Base-by-base conservation (phyloP, 2,329 filamentous ascomycete species). In the Leptographium lundbergii region DNA sequence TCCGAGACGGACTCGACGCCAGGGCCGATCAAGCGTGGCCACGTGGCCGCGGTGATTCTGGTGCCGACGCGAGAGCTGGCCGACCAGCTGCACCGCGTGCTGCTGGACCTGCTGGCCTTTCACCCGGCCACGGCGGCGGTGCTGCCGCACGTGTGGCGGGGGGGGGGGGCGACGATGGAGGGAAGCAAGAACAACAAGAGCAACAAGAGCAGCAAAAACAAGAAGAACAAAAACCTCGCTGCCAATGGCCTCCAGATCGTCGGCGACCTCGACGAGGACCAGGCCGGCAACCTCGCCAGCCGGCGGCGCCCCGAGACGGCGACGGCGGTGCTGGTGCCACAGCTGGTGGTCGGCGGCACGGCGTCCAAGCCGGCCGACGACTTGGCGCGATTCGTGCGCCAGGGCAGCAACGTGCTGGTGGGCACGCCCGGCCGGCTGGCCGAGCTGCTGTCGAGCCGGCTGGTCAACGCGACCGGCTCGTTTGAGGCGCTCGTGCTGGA, bases 401-500 rank as follows among this genome's bases (percentile, higher is more conserved):
- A 86, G 60, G 91, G 88, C 4, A 90, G 92, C 0, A 99, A 97
- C 67, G 75, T 99, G 0, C 77, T 99, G 3, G 87, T 99, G 57
- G 91, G 87, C 0, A 97, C 94, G 0, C 65, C 94, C 0, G 95
- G 94, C 4, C 84, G 94, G 54, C 80, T 99, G 2, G 81, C 96
- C 6, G 91, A 96, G 68, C 81, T 99, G 0, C 78, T 99, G 5
- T 85, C 87, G 0, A 95, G 90, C 1, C 88, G 86, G 1, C 87
- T 95, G 67, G 91, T 96, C 17, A 89, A 95, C 69, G 91, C 89
- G 66, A 87, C 92, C 62, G 91, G 89, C 1, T 89, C 89, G 0
- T 97, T 99, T 65, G 92, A 99, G 70, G 84, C 90, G 56, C 81
- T 99, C 13, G 88, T 99, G 4, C 80, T 99, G 42, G 94, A 99